phyloP scores from a whole-genome alignment of 1,284 basidiomycete genomes.

The Austroboletus novae-zelandiae region DNA sequence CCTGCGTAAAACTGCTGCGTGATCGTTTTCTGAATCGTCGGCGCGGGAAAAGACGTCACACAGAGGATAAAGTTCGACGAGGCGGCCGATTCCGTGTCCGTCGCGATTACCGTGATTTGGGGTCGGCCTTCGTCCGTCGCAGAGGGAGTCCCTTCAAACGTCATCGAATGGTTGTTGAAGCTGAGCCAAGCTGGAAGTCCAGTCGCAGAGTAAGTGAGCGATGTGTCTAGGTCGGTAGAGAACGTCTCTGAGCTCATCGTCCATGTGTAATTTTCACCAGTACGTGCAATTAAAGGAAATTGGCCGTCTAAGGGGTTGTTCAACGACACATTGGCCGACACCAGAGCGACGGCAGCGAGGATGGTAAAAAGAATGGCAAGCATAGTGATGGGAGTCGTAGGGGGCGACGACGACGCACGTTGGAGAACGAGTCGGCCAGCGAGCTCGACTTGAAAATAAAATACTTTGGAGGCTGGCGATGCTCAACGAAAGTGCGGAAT shows the following conservation, averaged over 20 bases:
- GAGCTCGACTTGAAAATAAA: constrained; percentile 39
- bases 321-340: constrained; percentile 45
- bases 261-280: constrained; percentile 61
- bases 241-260: constrained; percentile 62
- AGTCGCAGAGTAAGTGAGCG: constrained; percentile 46
- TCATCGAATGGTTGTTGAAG: constrained; percentile 53
- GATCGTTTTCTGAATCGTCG: constrained; percentile 56
- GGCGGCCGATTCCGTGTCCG: constrained; percentile 44
- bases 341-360: constrained; percentile 37
- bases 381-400: constrained; percentile 56
- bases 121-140: constrained; percentile 55
- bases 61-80: constrained; percentile 59
- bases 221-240: constrained; percentile 40
- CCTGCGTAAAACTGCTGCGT: constrained; percentile 56
- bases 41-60: constrained; percentile 56
- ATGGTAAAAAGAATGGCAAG: constrained; percentile 56
- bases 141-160: constrained; percentile 59
- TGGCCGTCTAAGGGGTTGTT: constrained; percentile 54
- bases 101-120: constrained; percentile 54
- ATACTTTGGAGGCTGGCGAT: constrained; percentile 5
- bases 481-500: constrained; percentile 7
- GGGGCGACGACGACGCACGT: constrained; percentile 43
- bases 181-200: constrained; percentile 62
- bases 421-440: constrained; percentile 57
- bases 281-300: constrained; percentile 61